Evolutionary conservation across 2,329 filamentous ascomycete genomes (phyloP).

Genomic region (Huntiella decipiens): DNA sequence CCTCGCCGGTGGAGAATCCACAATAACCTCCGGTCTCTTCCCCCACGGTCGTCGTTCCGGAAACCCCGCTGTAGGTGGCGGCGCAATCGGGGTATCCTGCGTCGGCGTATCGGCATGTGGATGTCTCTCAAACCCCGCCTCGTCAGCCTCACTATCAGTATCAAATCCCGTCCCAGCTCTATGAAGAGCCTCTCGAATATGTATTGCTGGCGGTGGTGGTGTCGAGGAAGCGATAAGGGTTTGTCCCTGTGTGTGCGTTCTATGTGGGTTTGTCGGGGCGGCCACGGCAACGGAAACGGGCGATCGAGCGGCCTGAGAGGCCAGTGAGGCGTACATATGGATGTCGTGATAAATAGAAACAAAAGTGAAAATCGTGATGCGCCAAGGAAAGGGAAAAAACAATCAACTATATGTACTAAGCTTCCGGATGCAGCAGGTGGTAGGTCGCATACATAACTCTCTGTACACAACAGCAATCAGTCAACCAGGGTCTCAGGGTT

Average conservation of each 20-base stretch:
- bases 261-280: not conserved
- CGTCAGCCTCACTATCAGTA: not conserved
- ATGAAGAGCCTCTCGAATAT: not conserved
- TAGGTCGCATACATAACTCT: no score
- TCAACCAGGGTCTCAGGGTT: no score
- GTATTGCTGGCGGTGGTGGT: not conserved
- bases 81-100: not conserved
- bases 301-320: slow-evolving; percentile 3
- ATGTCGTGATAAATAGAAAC: not conserved
- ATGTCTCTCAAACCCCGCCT: not conserved
- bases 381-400: no score
- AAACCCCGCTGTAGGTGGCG: slow-evolving; percentile 4
- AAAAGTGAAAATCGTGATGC: not conserved
- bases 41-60: slow-evolving; percentile 6
- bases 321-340: slow-evolving; percentile 9
- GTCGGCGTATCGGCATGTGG: slow-evolving; percentile 1
- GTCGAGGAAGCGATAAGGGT: not conserved
- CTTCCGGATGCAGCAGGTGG: no score
- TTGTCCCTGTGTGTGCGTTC: not conserved
- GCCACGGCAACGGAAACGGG: not conserved
- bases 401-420: no score
- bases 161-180: not conserved
- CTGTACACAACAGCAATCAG: no score
- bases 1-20: slow-evolving; percentile 4
- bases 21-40: slow-evolving; percentile 7